Evolutionary conservation across 164 flowering plant species (phyloP).

Genomic region (Piper longum): DNA sequence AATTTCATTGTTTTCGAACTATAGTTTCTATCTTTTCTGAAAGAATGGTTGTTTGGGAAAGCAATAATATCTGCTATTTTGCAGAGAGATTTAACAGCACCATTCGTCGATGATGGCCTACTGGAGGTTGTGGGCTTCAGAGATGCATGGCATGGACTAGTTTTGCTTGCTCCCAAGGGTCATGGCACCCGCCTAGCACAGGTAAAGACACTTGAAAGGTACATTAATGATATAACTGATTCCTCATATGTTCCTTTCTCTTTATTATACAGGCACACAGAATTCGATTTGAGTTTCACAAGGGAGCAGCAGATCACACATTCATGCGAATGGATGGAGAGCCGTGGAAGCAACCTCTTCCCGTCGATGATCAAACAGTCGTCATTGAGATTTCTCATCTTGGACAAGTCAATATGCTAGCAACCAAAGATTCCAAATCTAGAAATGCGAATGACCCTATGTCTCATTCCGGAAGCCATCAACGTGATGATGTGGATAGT

Average conservation of each 20-base stretch:
- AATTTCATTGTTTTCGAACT: no score
- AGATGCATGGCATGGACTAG: slow-evolving; percentile 93
- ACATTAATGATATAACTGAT: not conserved
- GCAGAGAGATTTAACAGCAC: slow-evolving; percentile 72
- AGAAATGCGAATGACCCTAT: slow-evolving; percentile 45
- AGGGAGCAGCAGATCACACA: slow-evolving; percentile 59
- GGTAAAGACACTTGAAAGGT: slow-evolving; percentile 22
- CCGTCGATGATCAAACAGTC: slow-evolving; percentile 67
- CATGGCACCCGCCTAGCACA: slow-evolving; percentile 96
- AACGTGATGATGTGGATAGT: slow-evolving; percentile 23
- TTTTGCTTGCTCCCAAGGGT: slow-evolving; percentile 64
- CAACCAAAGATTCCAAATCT: slow-evolving; percentile 37
- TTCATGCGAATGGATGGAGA: slow-evolving; percentile 96
- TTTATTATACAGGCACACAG: slow-evolving; percentile 37
- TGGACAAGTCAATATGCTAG: slow-evolving; percentile 83
- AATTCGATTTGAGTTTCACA: slow-evolving; percentile 74
- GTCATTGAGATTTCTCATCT: slow-evolving; percentile 65
- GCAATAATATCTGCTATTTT: not conserved
- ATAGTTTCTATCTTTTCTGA: no score
- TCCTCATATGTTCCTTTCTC: not conserved
- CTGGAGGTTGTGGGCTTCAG: slow-evolving; percentile 83
- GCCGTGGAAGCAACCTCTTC: slow-evolving; percentile 92
- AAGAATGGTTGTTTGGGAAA: no score
- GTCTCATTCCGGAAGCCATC: slow-evolving; percentile 8
- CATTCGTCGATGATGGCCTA: slow-evolving; percentile 77